Conservation (phyloP, 306 rosid genomes). For the Ochetophila trinervis region DNA sequence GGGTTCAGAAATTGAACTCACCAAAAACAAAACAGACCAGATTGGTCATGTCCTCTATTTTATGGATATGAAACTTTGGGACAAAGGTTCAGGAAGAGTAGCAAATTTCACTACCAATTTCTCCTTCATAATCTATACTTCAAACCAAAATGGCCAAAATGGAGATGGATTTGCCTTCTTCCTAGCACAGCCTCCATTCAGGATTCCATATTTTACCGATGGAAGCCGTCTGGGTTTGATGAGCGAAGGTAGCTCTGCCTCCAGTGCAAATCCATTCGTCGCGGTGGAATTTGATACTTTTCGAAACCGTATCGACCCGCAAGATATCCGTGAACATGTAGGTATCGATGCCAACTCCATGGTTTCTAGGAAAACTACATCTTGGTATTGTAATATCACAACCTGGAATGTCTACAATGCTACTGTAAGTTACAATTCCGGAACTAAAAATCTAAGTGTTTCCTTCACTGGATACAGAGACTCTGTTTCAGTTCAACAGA, state of each 20-base stretch:
- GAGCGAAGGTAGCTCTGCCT: no score
- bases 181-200: neutral
- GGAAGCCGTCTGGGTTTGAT: neutral
- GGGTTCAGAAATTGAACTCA: neutral
- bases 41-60: neutral
- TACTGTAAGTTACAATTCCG: neutral
- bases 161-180: slow-evolving; percentile 9
- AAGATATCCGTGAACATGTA: neutral
- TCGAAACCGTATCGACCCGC: neutral
- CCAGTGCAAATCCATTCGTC: neutral
- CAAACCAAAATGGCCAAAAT: neutral
- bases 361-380: neutral
- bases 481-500: no score
- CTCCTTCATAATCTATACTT: neutral
- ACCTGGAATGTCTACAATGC: neutral
- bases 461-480: neutral
- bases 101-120: slow-evolving; percentile 1
- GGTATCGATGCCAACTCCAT: neutral
- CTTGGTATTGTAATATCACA: neutral
- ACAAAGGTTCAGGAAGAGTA: neutral
- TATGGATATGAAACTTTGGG: neutral
- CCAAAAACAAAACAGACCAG: slow-evolving; percentile 3
- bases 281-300: neutral
- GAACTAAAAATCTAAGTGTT: neutral
- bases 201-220: neutral